These are phyloP conservation scores for Penicillium polonicum DNA, from an alignment of 2,329 filamentous ascomycete species.

Conservation along the genomic window DNA sequence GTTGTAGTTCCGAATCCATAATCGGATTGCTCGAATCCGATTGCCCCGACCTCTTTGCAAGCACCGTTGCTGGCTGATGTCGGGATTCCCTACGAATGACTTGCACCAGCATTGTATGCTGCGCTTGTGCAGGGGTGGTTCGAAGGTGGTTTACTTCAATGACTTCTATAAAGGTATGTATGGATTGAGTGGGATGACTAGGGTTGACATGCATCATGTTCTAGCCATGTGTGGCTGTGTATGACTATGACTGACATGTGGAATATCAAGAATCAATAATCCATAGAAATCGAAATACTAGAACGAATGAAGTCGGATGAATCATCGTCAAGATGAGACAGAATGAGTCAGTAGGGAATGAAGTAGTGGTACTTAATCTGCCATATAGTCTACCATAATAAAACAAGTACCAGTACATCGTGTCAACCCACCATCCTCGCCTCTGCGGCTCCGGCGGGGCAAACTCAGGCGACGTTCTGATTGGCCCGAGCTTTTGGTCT, in stretches of 20 bases:
- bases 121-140: no score
- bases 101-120: no score
- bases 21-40: no score
- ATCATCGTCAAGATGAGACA: slow-evolving; percentile 24
- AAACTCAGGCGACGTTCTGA: slow-evolving; percentile 6
- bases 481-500: slow-evolving; percentile 27
- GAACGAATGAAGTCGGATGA: not conserved
- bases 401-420: slow-evolving; percentile 8
- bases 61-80: no score
- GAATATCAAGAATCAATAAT: not conserved
- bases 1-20: no score
- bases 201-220: not conserved
- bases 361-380: slow-evolving; percentile 7
- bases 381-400: not conserved
- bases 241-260: not conserved
- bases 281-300: not conserved
- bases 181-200: not conserved
- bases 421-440: slow-evolving; percentile 5
- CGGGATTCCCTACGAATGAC: no score
- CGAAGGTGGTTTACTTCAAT: no score
- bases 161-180: not conserved
- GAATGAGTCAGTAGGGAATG: slow-evolving; percentile 22
- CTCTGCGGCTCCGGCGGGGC: slow-evolving; percentile 20
- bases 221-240: not conserved
- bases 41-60: no score